Percentiles rank a stretch among this genome's conserved stretches.
Evolutionary conservation across 495 filamentous ascomycete genomes (phyloP).

Genomic region (Trichoderma parareesei): DNA sequence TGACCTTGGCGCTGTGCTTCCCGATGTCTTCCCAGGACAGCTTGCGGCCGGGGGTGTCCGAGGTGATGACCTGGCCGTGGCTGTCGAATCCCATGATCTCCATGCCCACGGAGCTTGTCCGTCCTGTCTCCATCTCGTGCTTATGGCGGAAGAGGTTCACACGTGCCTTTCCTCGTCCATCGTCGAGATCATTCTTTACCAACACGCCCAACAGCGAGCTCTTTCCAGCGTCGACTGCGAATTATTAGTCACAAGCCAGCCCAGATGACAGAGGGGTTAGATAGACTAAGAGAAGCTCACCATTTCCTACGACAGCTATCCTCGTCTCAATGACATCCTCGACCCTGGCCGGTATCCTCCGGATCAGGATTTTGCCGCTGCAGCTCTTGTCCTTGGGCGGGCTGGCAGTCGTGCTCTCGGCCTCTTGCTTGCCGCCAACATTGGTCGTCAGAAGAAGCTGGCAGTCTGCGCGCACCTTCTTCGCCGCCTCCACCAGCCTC

Average conservation of each 20-base stretch:
- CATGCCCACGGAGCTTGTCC: constrained; percentile 94
- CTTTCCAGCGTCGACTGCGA: constrained; percentile 83
- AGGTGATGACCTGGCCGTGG: constrained; percentile 73
- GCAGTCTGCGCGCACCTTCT: constrained; percentile 60
- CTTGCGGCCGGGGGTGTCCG: constrained; percentile 67
- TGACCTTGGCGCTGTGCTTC: constrained; percentile 89
- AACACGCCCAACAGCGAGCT: constrained; percentile 94
- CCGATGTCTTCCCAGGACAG: constrained; percentile 98
- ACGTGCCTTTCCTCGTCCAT: constrained; percentile 87
- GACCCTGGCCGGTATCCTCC: constrained; percentile 60
- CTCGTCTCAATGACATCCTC: constrained; percentile 93
- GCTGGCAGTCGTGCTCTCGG: constrained; percentile 34
- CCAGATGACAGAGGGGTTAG: too few relatives aligned
- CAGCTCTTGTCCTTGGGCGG: constrained; percentile 60
- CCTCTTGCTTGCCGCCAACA: constrained; percentile 71
- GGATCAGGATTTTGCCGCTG: constrained; percentile 76
- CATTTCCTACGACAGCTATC: constrained; percentile 94
- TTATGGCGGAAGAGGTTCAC: constrained; percentile 98
- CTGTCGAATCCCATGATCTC: constrained; percentile 98
- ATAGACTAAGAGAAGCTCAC: constrained; percentile 26
- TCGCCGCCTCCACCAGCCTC: constrained; percentile 57
- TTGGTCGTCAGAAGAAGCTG: constrained; percentile 80
- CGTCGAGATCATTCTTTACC: constrained; percentile 91
- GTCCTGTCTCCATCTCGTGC: constrained; percentile 90
- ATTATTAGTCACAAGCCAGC: neutral